These are phyloP conservation scores for Tilletia horrida DNA, from an alignment of 1,284 basidiomycete genomes.

Conservation along the genomic window DNA sequence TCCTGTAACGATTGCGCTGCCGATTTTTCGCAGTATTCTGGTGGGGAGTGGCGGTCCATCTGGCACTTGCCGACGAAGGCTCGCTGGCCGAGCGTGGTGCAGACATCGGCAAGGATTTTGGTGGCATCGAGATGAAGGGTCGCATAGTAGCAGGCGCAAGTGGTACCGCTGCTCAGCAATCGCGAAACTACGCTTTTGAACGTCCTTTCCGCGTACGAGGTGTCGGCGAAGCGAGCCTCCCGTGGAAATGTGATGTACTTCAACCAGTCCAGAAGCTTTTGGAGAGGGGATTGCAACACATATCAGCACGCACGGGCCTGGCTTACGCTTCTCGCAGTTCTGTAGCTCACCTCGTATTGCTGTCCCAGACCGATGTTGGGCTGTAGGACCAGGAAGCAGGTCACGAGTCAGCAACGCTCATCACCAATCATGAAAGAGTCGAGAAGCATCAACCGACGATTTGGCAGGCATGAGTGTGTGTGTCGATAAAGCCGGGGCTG, in stretches of 20 bases:
- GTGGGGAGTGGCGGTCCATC: constrained; percentile 77
- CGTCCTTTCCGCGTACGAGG: constrained; percentile 67
- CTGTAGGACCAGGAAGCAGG: constrained; percentile 59
- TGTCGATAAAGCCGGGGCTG: constrained; percentile 84
- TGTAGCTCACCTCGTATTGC: constrained; percentile 56
- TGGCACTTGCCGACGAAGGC: constrained; percentile 88
- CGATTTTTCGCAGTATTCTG: constrained; percentile 67
- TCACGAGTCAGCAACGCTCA: constrained; percentile 42
- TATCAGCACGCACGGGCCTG: background rate
- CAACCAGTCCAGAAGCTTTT: constrained; percentile 80
- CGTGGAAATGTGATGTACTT: constrained; percentile 80
- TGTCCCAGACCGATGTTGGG: constrained; percentile 68
- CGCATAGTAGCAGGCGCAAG: constrained; percentile 88
- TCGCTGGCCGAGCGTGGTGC: constrained; percentile 72
- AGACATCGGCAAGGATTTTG: constrained; percentile 74
- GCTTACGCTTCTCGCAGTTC: background rate
- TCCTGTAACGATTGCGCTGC: constrained; percentile 43
- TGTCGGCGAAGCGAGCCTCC: constrained; percentile 75
- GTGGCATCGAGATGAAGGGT: constrained; percentile 77
- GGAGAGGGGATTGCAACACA: background rate
- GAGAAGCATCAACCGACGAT: constrained; percentile 21
- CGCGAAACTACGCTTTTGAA: constrained; percentile 74
- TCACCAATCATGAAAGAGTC: constrained; percentile 34
- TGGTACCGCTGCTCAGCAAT: constrained; percentile 68
- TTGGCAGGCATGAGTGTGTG: constrained; percentile 64